phyloP scores from a whole-genome alignment of 441 rosid genomes.

The Erodium texanum region DNA sequence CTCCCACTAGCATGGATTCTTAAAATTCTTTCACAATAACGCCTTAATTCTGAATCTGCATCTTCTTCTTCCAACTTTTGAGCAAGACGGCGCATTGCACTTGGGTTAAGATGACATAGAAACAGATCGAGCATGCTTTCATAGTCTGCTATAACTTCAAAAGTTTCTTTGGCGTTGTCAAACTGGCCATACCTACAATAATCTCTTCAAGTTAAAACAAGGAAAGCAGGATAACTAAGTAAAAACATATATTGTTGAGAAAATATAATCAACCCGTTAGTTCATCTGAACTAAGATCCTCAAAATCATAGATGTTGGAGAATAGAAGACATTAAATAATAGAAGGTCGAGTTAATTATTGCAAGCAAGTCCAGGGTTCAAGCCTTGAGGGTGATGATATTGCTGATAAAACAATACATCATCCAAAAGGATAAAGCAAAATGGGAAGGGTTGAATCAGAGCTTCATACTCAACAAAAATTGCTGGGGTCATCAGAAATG shows the following conservation, averaged over 20 bases:
- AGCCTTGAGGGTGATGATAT: too few relatives aligned
- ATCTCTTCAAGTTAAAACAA: constrained; percentile 15
- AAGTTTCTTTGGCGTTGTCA: constrained; percentile 92
- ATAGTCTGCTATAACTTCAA: constrained; percentile 90
- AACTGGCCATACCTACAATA: constrained; percentile 87
- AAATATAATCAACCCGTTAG: background rate
- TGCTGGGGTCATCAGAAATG: too few relatives aligned
- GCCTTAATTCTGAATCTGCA: constrained; percentile 78
- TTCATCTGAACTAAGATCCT: background rate
- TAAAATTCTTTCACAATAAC: constrained; percentile 86
- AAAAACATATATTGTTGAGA: background rate
- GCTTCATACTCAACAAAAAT: too few relatives aligned
- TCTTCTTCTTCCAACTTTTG: constrained; percentile 93
- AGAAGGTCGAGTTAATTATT: too few relatives aligned
- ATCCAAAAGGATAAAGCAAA: too few relatives aligned
- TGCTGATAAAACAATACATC: too few relatives aligned
- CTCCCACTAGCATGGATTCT: constrained; percentile 89
- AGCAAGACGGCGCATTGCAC: constrained; percentile 98
- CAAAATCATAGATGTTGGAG: background rate
- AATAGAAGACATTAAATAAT: background rate
- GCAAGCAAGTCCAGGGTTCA: too few relatives aligned
- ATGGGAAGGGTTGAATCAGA: too few relatives aligned
- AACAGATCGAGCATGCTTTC: constrained; percentile 95
- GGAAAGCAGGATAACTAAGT: constrained; percentile 7
- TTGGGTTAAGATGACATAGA: constrained; percentile 95